Evolutionary conservation across 2,329 filamentous ascomycete species (phyloP), one percentile per base, ranked within the genome.

Genomic region (Cladosporium sp.): DNA sequence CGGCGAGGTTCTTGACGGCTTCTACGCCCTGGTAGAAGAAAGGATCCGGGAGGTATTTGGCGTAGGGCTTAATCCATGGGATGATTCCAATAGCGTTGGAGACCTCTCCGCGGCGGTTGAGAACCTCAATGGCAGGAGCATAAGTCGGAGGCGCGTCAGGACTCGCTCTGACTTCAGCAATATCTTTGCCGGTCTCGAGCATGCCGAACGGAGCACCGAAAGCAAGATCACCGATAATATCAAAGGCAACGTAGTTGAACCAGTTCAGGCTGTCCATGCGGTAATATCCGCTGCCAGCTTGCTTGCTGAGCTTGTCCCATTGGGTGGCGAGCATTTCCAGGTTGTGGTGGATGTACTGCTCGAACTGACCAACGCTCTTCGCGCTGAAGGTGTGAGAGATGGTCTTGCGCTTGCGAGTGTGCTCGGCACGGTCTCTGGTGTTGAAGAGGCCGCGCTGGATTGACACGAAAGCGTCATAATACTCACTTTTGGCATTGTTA

Each of bases 391-490:
- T 95, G 77, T 96, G 13, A 0, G 91, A 88, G 60, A 96, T 86
- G 5, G 91, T 88, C 83, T 96, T 96, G 73, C 93, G 87, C 84
- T 97, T 97, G 68, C 93, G 88, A 0, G 89, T 89, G 77, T 97
- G 93, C 74, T 97, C 91, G 0, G 83, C 82, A 58, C 93, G 86
- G 79, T 93, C 88, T 34, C 93, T 85, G 0, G 93, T 96, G 78
- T 96, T 97, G 86, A 97, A 97, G 14, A 97, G 83, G 23, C 92
- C 92, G 14, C 91, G 87, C 59, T 86, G 86, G 73, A 96, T 96
- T 14, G 91, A 93, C 63, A 97, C 92, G 72, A 97, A 97, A 58
- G 91, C 74, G 92, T 87, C 84, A 95, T 96, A 65, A 36, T 65
- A 65, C 16, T 65, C 64, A 7, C 62, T 64, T 21, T 21, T 58